Base-by-base conservation (phyloP, 2,329 filamentous ascomycete species). In the Pseudogymnoascus sp. region DNA sequence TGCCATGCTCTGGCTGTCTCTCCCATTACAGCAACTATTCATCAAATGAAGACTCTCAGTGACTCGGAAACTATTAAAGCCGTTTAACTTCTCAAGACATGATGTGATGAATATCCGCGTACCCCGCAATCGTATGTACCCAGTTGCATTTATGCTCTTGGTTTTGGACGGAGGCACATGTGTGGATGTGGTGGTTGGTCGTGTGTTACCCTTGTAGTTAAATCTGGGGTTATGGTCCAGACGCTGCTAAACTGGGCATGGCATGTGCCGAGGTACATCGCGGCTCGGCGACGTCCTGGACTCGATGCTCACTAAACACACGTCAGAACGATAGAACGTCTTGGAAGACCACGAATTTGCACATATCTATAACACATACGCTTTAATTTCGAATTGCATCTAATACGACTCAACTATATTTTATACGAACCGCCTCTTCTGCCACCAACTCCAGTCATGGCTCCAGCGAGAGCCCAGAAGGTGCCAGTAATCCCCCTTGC, bases 401-500 rank as follows among this genome's bases (percentile, higher is more conserved):
- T 56, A 56, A 56, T 56, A 56, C 50, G 25, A 1, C 5, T 21
- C 28, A 4, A 34, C 28, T 34, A 36, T 56, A 56, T 18, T 31
- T 34, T 18, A 34, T 34, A 56, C 50, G 28, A 56, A 56, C 28
- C 28, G 4, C 50, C 50, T 18, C 50, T 56, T 8, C 7, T 56
- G 50, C 16, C 28, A 34, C 16, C 28, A 60, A 60, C 11, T 25
- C 36, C 59, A 38, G 38, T 18, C 34, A 66, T 66, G 65, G 65
- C 65, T 59, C 61, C 64, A 60, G 21, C 42, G 14, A 64, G 62
- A 25, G 31, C 67, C 12, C 64, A 63, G 36, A 73, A 69, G 28
- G 75, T 96, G 36, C 90, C 93, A 53, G 78, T 97, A 70, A 89
- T 97, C 69, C 90, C 92, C 38, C 84, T 97, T 46, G 86, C 91